Evolutionary conservation across 176 grass and related monocot species (phyloP), one percentile per base, ranked within the genome.

Genomic region (Cenchrus fungigraminus): DNA sequence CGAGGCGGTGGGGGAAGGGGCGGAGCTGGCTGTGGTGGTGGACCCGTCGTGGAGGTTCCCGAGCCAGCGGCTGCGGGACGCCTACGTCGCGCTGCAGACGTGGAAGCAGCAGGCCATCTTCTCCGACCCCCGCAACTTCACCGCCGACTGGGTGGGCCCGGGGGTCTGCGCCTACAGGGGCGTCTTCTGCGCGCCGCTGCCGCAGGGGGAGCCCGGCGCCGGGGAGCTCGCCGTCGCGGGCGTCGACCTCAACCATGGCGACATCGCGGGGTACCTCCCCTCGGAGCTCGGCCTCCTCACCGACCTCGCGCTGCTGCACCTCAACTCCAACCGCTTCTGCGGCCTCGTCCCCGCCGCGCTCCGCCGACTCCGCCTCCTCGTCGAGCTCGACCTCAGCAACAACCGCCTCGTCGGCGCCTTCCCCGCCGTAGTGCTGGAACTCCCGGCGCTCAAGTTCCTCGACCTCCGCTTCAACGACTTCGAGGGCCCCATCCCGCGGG

Each of bases 321-420:
- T 95, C 88, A 99, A 99, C 86, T 96, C 93, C 44, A 96, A 95
- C 86, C 88, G 93, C 75, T 94, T 99, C 92, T 99, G 97, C 87
- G 93, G 97, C 42, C 79, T 88, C 46, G 67, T 99, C 1, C 97
- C 97, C 0, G 43, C n/a, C 47, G 17, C 87, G 5, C 84, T 99
- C 74, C 69, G 85, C 79, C 54, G 74, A 12, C 84, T 99, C n/a
- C 82, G 58, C 51, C 89, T 89, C 62, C 97, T 99, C 74, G 82
- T 52, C 73, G 97, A 99, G 84, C 88, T 99, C 85, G 97, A 99
- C 82, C 91, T 99, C 78, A 99, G 97, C 91, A 99, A 96, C 86
- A 99, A 99, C 88, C 90, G 94, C 74, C 73, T 99, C 47, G 93
- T 92, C 0, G 97, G 97, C 4, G 51, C 52, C 1, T 99, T 99